Percentiles rank a stretch among this genome's conserved stretches.
phyloP scores from a whole-genome alignment of 441 rosid species.

The Pelargonium cotyledonis region DNA sequence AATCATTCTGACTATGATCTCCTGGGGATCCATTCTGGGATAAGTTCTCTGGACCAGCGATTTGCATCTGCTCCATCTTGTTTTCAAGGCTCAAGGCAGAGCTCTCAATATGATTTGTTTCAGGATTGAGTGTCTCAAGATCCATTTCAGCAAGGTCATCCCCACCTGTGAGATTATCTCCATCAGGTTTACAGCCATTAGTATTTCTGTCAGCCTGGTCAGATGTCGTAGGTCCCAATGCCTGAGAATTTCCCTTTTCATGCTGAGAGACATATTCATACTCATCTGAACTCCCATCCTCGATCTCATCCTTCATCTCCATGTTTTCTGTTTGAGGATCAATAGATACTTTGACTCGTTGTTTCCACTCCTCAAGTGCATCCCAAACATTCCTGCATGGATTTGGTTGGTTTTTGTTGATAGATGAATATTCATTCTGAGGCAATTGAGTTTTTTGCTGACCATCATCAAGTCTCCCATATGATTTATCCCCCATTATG shows the following conservation, averaged over 20 bases:
- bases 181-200: conserved; percentile 41
- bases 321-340: conserved; percentile 50
- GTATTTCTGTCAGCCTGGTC: conserved; percentile 65
- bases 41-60: conserved; percentile 33
- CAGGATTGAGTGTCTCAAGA: conserved; percentile 43
- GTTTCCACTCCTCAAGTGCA: conserved; percentile 91
- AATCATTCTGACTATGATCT: conserved; percentile 28
- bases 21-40: conserved; percentile 32
- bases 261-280: conserved; percentile 65
- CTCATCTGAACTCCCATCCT: conserved; percentile 60
- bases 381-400: conserved; percentile 80
- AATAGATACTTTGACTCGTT: conserved; percentile 65
- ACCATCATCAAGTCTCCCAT: conserved; percentile 48
- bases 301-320: conserved; percentile 42
- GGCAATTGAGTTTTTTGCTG: conserved; percentile 36
- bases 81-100: conserved; percentile 29
- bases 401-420: conserved; percentile 52
- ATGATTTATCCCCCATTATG: conserved; percentile 44
- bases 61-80: conserved; percentile 34
- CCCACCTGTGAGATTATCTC: conserved; percentile 34
- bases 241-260: conserved; percentile 73
- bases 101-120: conserved; percentile 33
- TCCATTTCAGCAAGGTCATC: conserved; percentile 53
- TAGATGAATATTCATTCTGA: conserved; percentile 38
- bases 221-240: conserved; percentile 78